These are phyloP conservation scores for Rubroboletus pulcherrimus DNA, from an alignment of 768 basidiomycete genomes.

Conservation along the genomic window DNA sequence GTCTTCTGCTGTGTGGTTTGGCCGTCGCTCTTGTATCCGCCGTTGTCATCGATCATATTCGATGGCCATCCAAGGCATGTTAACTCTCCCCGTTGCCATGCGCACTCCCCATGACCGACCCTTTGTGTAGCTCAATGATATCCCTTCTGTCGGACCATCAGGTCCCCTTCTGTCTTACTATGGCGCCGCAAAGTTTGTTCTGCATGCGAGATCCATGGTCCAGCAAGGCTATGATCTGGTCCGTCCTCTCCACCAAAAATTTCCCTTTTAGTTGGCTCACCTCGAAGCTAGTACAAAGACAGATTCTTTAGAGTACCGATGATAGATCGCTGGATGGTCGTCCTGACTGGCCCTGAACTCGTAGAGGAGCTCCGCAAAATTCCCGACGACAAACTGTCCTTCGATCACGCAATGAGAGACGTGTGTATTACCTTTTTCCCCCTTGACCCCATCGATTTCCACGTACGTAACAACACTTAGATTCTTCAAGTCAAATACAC, in stretches of 20 bases:
- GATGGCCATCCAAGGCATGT: slow-evolving; percentile 27
- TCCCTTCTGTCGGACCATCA: slow-evolving; percentile 37
- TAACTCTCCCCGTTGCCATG: neutral
- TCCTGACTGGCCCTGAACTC: slow-evolving; percentile 39
- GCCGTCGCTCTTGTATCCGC: slow-evolving; percentile 13
- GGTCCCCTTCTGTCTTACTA: slow-evolving; percentile 33
- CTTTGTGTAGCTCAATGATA: slow-evolving; percentile 23
- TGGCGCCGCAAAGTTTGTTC: slow-evolving; percentile 29
- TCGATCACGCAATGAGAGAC: slow-evolving; percentile 36
- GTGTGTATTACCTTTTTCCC: slow-evolving; percentile 26
- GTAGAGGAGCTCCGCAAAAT: slow-evolving; percentile 50
- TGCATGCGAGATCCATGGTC: slow-evolving; percentile 32
- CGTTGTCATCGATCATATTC: slow-evolving; percentile 16
- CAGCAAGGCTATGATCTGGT: slow-evolving; percentile 37
- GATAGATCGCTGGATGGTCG: slow-evolving; percentile 43
- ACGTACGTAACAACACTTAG: slow-evolving; percentile 23
- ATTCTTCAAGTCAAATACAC: slow-evolving; percentile 38
- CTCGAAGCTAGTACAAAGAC: slow-evolving; percentile 26
- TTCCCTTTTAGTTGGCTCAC: slow-evolving; percentile 13
- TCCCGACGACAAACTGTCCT: slow-evolving; percentile 45
- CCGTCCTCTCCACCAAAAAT: slow-evolving; percentile 2
- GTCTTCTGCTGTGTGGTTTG: slow-evolving; percentile 20
- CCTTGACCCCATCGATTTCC: slow-evolving; percentile 4
- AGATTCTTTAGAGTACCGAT: slow-evolving; percentile 42
- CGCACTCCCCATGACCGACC: neutral